Percentiles rank a stretch among this genome's conserved stretches.
phyloP scores from a whole-genome alignment of 257 asterid genomes.

The Plantago ovata region DNA sequence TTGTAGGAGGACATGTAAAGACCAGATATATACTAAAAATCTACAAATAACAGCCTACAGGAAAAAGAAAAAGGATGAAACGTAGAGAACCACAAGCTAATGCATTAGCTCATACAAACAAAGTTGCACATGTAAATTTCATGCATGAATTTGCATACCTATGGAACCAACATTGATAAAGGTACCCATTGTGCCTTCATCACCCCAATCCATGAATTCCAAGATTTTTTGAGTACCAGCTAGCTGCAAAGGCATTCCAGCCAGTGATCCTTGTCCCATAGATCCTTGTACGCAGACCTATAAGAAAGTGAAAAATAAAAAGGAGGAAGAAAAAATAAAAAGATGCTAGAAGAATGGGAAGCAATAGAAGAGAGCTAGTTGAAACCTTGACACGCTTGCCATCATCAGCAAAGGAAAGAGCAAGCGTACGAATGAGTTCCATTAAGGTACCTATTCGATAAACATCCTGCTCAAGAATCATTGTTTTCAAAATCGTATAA shows the following conservation, averaged over 20 bases:
- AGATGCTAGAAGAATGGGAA: constrained; percentile 1
- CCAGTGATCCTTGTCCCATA: constrained; percentile 89
- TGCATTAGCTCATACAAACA: too few species aligned
- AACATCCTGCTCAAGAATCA: constrained; percentile 80
- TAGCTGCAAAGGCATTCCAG: constrained; percentile 96
- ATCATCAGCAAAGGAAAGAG: constrained; percentile 93
- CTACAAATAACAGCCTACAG: too few species aligned
- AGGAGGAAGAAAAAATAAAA: constrained; percentile 3
- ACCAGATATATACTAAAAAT: too few species aligned
- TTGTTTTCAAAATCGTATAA: constrained; percentile 24
- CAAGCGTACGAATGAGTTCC: constrained; percentile 85
- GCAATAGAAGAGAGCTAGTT: constrained; percentile 7
- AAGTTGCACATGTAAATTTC: background rate
- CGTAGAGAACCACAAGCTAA: too few species aligned
- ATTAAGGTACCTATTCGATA: constrained; percentile 97
- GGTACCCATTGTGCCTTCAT: constrained; percentile 74
- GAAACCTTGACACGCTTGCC: constrained; percentile 89
- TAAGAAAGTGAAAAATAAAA: constrained; percentile 14
- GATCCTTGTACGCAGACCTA: constrained; percentile 99
- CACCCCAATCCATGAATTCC: constrained; percentile 99
- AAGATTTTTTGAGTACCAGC: constrained; percentile 85
- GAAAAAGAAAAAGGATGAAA: too few species aligned
- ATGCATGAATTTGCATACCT: constrained; percentile 37
- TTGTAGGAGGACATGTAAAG: too few species aligned
- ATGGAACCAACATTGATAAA: constrained; percentile 80